Evolutionary conservation across 306 rosid genomes (phyloP).

Genomic region (Cajanus cajan): DNA sequence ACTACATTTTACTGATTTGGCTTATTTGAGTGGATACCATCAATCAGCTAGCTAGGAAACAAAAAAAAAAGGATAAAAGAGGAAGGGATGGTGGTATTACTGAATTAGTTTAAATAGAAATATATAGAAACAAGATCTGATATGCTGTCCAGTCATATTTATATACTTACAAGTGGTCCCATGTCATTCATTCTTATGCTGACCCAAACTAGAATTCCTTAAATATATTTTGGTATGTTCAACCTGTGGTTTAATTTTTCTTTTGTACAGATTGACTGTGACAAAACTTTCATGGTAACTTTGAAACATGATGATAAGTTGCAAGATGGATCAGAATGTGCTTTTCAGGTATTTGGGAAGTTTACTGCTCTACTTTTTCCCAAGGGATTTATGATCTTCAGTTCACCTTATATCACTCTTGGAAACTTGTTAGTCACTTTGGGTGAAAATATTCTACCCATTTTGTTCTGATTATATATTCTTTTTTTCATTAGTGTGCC

Average conservation of each 20-base stretch:
- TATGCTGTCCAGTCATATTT: neutral
- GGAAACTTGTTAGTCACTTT: slow-evolving; percentile 12
- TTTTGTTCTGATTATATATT: slow-evolving; percentile 29
- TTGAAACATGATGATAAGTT: slow-evolving; percentile 95
- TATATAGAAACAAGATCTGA: neutral
- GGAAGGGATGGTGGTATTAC: neutral
- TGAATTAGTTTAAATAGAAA: neutral
- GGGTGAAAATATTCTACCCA: neutral
- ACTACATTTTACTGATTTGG: neutral
- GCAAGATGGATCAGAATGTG: slow-evolving; percentile 96
- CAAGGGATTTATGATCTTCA: slow-evolving; percentile 13
- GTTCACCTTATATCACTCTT: neutral
- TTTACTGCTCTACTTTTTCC: slow-evolving; percentile 26
- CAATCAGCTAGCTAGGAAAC: neutral
- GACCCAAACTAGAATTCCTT: neutral
- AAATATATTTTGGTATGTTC: neutral
- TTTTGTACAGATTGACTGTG: slow-evolving; percentile 87
- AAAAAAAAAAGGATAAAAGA: neutral
- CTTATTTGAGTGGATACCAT: neutral
- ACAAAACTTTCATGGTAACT: slow-evolving; percentile 87
- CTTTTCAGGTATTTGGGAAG: slow-evolving; percentile 74
- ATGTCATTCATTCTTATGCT: neutral
- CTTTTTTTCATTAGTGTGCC: slow-evolving; percentile 64
- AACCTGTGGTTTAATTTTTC: slow-evolving; percentile 10
- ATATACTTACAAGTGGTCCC: neutral